phyloP scores from a whole-genome alignment of 306 rosid genomes.

The Cucumis melo region DNA sequence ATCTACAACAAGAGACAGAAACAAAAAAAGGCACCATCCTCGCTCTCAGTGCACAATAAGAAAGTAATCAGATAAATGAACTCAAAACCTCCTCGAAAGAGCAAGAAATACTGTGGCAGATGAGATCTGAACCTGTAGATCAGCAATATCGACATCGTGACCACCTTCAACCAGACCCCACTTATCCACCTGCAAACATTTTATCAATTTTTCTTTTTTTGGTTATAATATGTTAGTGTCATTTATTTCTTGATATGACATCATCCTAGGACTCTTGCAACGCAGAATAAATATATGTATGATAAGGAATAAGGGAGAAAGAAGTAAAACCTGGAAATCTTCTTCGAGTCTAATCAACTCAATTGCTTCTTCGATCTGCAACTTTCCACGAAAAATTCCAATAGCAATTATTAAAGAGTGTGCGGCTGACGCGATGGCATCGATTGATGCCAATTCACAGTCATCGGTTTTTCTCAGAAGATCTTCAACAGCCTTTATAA shows the following conservation, averaged over 20 bases:
- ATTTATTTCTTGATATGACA: neutral
- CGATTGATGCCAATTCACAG: constrained; percentile 76
- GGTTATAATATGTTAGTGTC: neutral
- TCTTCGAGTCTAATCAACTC: constrained; percentile 83
- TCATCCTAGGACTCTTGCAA: neutral
- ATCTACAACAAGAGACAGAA: constrained; percentile 9
- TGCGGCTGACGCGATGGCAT: constrained; percentile 66
- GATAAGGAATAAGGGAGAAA: neutral
- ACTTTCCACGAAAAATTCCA: constrained; percentile 38
- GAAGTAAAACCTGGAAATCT: constrained; percentile 59
- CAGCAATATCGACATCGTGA: constrained; percentile 91
- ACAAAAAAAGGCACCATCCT: constrained; percentile 2
- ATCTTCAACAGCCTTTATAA: constrained; percentile 41
- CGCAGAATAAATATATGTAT: neutral
- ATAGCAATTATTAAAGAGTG: constrained; percentile 65
- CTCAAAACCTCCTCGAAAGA: constrained; percentile 48
- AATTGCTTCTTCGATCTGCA: constrained; percentile 74
- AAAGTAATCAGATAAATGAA: neutral
- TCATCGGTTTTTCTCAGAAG: constrained; percentile 51
- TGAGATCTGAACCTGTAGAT: constrained; percentile 66
- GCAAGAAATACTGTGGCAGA: constrained; percentile 68
- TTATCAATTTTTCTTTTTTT: neutral
- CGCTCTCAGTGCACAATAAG: constrained; percentile 11
- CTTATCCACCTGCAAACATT: constrained; percentile 46
- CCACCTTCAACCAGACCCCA: constrained; percentile 99